Percentiles rank a stretch among this genome's conserved stretches.
Evolutionary conservation across 2,329 filamentous ascomycete species (phyloP).

Genomic region (Dichotomopilus funicola): DNA sequence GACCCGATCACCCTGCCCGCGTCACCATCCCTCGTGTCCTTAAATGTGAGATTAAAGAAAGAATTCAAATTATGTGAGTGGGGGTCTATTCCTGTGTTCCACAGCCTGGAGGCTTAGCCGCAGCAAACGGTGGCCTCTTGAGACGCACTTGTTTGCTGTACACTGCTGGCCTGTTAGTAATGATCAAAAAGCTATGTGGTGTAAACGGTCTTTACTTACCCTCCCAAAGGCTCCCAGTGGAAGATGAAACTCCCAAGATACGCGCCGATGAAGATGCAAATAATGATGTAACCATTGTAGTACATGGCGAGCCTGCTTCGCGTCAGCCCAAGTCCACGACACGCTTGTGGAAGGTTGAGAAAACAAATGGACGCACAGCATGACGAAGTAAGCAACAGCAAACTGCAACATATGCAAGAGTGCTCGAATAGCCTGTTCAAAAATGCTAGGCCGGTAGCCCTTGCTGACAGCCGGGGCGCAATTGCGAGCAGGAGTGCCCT

Average conservation of each 20-base stretch:
- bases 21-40: no score
- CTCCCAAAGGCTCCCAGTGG: conserved; percentile 55
- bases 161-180: not conserved
- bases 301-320: conserved; percentile 45
- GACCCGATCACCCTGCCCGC: no score
- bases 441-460: conserved; percentile 48
- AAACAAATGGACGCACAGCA: conserved; percentile 44
- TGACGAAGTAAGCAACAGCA: conserved; percentile 70
- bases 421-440: conserved; percentile 62
- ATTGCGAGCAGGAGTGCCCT: conserved; percentile 6
- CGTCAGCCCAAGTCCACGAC: not conserved
- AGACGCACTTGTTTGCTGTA: conserved; percentile 20
- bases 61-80: not conserved
- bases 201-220: conserved; percentile 11
- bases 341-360: no score
- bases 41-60: not conserved
- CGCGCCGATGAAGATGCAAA: conserved; percentile 72
- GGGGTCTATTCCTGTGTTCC: not conserved
- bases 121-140: conserved; percentile 26
- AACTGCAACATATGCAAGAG: conserved; percentile 65
- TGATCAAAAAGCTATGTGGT: no score
- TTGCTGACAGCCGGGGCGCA: conserved; percentile 4
- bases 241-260: conserved; percentile 68
- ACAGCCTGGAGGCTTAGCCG: conserved; percentile 11
- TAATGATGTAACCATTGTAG: conserved; percentile 68